Evolutionary conservation across 805 yeast genomes (phyloP).

Genomic region (Spathaspora arborariae): DNA sequence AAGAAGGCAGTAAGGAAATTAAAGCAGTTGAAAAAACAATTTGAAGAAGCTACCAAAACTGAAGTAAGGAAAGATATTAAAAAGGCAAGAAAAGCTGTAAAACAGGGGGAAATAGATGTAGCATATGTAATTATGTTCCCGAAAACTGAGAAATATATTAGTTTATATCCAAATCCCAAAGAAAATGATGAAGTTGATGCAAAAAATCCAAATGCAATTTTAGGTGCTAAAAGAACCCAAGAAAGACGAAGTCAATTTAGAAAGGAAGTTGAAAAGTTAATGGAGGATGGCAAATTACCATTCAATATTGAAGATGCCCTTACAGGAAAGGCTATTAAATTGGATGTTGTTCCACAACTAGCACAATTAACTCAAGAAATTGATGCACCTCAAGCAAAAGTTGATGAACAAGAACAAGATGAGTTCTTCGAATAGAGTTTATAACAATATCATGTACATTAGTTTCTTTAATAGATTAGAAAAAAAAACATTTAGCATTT

Average conservation of each 20-base stretch:
- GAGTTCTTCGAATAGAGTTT: conserved; percentile 39
- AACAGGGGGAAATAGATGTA: conserved; percentile 61
- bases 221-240: conserved; percentile 41
- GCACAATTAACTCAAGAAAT: conserved; percentile 25
- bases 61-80: conserved; percentile 36
- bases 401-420: conserved; percentile 31
- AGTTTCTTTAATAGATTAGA: not conserved
- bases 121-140: conserved; percentile 80
- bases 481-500: not conserved
- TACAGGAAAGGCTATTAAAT: conserved; percentile 30
- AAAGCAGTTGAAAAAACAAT: conserved; percentile 44
- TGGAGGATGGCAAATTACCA: conserved; percentile 54
- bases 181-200: conserved; percentile 19
- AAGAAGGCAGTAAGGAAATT: conserved; percentile 78
- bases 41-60: conserved; percentile 30
- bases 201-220: conserved; percentile 34
- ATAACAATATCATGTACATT: not conserved
- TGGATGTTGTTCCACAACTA: conserved; percentile 15
- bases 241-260: conserved; percentile 40
- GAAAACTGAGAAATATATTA: conserved; percentile 69
- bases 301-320: conserved; percentile 46
- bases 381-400: conserved; percentile 42
- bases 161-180: conserved; percentile 58
- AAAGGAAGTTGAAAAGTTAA: conserved; percentile 47
- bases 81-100: conserved; percentile 46